phyloP scores from a whole-genome alignment of 208 protist species.

The Phytomonas sp. region DNA sequence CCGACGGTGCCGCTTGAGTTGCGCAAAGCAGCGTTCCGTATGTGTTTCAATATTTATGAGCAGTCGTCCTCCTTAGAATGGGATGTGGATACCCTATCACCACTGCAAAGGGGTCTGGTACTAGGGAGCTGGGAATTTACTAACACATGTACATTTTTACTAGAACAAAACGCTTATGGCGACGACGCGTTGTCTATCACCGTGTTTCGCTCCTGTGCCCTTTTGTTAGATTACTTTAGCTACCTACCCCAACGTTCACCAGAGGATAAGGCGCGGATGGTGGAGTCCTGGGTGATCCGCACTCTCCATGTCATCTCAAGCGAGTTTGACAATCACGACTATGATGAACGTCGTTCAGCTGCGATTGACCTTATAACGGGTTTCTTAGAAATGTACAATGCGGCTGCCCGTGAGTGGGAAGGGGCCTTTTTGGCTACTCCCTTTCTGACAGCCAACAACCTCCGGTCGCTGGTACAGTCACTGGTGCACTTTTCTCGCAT shows the following conservation, averaged over 20 bases:
- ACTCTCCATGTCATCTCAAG: conserved; percentile 39
- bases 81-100: conserved; percentile 70
- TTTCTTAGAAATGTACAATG: conserved; percentile 48
- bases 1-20: conserved; percentile 21
- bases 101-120: conserved; percentile 62
- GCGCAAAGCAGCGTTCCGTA: conserved; percentile 74
- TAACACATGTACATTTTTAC: conserved; percentile 50
- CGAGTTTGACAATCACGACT: conserved; percentile 18
- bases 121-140: conserved; percentile 49
- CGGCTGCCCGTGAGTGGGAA: conserved; percentile 43
- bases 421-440: conserved; percentile 31
- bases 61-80: conserved; percentile 75
- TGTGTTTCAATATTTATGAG: conserved; percentile 84
- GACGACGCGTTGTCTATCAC: conserved; percentile 49
- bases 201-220: conserved; percentile 55
- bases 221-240: conserved; percentile 83
- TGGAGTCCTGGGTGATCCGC: conserved; percentile 38
- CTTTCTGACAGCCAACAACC: conserved; percentile 24
- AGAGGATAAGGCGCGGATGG: conserved; percentile 23
- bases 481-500: conserved; percentile 51
- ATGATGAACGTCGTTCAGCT: conserved; percentile 42
- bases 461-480: conserved; percentile 24
- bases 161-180: conserved; percentile 37
- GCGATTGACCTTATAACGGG: conserved; percentile 60
- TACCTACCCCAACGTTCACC: conserved; percentile 41